Base-by-base conservation (phyloP, 345 rosid genomes). In the Acer yangbiense region DNA sequence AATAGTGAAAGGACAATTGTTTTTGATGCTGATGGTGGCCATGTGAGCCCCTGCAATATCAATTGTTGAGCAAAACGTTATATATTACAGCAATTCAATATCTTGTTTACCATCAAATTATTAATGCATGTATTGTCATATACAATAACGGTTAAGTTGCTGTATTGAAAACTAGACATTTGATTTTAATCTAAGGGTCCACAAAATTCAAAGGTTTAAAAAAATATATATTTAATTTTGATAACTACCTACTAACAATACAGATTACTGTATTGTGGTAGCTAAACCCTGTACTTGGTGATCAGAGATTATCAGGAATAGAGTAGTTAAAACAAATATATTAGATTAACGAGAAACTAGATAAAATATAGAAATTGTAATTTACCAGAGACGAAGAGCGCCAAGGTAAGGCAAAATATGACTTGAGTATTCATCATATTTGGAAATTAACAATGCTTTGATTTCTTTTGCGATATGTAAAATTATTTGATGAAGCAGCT, bases 1-100 rank as follows among this genome's bases (percentile, higher is more conserved):
- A 17, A 92, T 76, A 0, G 85, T 85, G 80, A 46, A 82, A 0
- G 86, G 67, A 29, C 93, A 92, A n/a, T 84, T 86, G 85, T 92
- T 89, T 35, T 14, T 78, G 65, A 89, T 25, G 0, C 85, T 90
- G 71, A 90, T 79, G 17, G 64, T 60, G 5, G 27, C 64, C 27
- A 60, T 0, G 27, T 60, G 64, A 18, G 25, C 64, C 27, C 27
- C 64, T 60, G 64, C 64, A 60, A 8, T 11, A 13, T 4, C 17
- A 12, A 50, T 50, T 50, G 55, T 50, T 50, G 17, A 50, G 6
- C 55, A 50, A 50, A 50, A 14, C 17, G 55, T 50, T 35, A 35
- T 32, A 32, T 32, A 32, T 32, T 32, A 32, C 5, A 32, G 35
- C 35, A 32, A 32, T 32, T 35, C 39, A 35, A 35, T 35, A 35